phyloP scores from a whole-genome alignment of 345 rosid species.

The Gossypium arboreum region DNA sequence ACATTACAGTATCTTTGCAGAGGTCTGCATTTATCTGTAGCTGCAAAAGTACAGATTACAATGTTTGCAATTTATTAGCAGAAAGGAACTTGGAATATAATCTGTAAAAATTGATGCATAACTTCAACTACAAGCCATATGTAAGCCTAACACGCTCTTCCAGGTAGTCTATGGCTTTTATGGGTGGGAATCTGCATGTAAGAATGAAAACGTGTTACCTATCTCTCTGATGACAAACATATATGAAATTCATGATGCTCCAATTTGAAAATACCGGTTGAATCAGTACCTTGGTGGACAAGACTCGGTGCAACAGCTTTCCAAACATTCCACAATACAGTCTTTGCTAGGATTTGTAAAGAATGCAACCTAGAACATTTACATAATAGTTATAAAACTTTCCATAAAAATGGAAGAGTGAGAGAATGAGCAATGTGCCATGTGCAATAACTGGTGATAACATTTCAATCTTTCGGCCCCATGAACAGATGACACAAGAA shows the following conservation, averaged over 20 bases:
- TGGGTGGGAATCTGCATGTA: slow-evolving; percentile 10
- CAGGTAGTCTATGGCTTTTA: background rate
- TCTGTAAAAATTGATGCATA: background rate
- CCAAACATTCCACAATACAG: slow-evolving; percentile 66
- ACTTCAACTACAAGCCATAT: background rate
- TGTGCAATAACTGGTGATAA: background rate
- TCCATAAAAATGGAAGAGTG: background rate
- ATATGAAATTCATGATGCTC: background rate
- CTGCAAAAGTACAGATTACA: background rate
- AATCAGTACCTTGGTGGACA: slow-evolving; percentile 51
- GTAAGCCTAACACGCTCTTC: background rate
- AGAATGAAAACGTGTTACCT: background rate
- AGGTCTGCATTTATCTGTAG: background rate
- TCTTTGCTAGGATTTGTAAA: slow-evolving; percentile 64
- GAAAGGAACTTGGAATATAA: background rate
- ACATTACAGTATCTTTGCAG: background rate
- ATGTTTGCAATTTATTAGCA: background rate
- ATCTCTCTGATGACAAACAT: background rate
- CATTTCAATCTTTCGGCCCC: background rate
- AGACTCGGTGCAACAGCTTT: slow-evolving; percentile 72
- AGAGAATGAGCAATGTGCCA: background rate
- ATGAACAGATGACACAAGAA: background rate
- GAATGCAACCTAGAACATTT: slow-evolving; percentile 52
- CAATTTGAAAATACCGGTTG: background rate
- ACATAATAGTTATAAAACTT: background rate